phyloP scores from a whole-genome alignment of 1,284 basidiomycete species.

The Rhodotorula sp. region DNA sequence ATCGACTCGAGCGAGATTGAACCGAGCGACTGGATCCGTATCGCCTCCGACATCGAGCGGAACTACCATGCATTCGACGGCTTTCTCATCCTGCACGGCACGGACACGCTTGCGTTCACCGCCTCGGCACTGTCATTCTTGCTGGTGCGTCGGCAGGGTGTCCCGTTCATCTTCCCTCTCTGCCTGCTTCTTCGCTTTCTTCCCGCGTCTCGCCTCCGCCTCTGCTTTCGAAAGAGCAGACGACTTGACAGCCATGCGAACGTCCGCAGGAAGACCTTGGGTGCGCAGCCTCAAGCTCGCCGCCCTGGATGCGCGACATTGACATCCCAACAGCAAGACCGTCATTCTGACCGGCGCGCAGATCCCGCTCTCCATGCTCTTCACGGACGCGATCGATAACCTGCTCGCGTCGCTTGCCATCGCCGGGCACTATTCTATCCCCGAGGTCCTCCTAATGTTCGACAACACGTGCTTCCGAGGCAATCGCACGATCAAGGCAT shows the following conservation, averaged over 20 bases:
- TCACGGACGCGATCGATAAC: slow-evolving; percentile 71
- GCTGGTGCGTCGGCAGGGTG: neutral
- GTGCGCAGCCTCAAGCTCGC: neutral
- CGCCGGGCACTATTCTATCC: slow-evolving; percentile 86
- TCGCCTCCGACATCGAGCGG: slow-evolving; percentile 85
- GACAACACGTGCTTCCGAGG: slow-evolving; percentile 84
- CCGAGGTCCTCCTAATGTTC: slow-evolving; percentile 72
- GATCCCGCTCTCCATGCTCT: slow-evolving; percentile 65
- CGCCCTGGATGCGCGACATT: neutral
- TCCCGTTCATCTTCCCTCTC: slow-evolving; percentile 58
- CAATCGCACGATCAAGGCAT: slow-evolving; percentile 74
- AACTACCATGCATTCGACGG: slow-evolving; percentile 73
- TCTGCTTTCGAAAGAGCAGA: no score
- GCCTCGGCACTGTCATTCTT: slow-evolving; percentile 84
- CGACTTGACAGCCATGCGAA: slow-evolving; percentile 75
- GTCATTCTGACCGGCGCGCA: slow-evolving; percentile 87
- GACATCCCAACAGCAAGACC: slow-evolving; percentile 40
- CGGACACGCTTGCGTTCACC: slow-evolving; percentile 79
- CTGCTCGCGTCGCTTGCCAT: slow-evolving; percentile 81
- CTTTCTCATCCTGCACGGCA: slow-evolving; percentile 87
- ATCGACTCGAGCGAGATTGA: slow-evolving; percentile 72
- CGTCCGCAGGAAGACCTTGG: neutral
- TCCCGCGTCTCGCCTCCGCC: no score
- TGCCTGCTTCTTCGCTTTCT: no score
- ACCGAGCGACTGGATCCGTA: slow-evolving; percentile 73